phyloP scores from a whole-genome alignment of 495 filamentous ascomycete species.

The Aspergillus heteromorphus region DNA sequence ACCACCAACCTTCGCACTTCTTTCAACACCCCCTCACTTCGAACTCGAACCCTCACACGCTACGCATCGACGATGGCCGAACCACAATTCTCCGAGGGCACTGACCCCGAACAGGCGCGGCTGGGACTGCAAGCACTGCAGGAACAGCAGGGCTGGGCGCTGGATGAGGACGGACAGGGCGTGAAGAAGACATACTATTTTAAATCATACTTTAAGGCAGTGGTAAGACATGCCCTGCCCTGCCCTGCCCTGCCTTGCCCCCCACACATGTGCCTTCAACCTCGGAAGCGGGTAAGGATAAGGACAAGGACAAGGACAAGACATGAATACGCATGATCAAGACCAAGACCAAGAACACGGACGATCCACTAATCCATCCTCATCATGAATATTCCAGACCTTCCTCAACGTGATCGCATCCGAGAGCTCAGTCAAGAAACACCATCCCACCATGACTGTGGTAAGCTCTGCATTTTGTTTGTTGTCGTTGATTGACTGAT shows the following conservation, averaged over 20 bases:
- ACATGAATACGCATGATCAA: no score
- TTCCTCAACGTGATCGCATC: conserved; percentile 38
- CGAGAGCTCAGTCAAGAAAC: conserved; percentile 39
- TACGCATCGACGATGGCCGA: conserved; percentile 21
- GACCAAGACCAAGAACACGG: no score
- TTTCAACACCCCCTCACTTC: not conserved
- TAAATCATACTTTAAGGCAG: conserved; percentile 40
- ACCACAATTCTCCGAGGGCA: conserved; percentile 32
- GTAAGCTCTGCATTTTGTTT: no score
- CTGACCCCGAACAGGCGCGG: conserved; percentile 24
- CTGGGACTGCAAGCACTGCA: conserved; percentile 21
- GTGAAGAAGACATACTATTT: conserved; percentile 44
- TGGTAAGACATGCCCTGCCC: conserved; percentile 22
- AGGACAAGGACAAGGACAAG: no score
- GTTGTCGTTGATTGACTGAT: no score
- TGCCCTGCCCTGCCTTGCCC: no score
- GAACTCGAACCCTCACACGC: conserved; percentile 6
- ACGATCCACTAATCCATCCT: not conserved
- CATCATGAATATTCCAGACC: conserved; percentile 15
- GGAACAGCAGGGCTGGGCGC: conserved; percentile 29
- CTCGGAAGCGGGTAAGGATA: no score
- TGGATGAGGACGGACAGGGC: conserved; percentile 34
- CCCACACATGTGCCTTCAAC: no score
- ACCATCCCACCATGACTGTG: conserved; percentile 44
- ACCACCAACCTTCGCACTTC: not conserved